Conservation (phyloP, 2,329 filamentous ascomycete species). For the Gnomoniopsis sp. region DNA sequence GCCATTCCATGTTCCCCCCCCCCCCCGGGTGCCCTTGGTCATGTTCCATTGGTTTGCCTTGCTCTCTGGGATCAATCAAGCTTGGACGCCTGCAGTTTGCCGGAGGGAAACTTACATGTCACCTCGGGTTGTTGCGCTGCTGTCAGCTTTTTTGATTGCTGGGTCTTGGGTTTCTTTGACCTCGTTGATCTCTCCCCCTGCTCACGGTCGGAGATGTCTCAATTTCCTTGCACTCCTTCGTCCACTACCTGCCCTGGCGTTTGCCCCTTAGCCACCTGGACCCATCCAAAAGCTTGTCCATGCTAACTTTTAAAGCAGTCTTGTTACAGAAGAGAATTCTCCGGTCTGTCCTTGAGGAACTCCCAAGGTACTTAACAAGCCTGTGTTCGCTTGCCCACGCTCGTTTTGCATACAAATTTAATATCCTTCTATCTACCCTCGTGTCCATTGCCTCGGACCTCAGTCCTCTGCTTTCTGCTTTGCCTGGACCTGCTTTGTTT, state of each 20-base stretch:
- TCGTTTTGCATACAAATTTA: constrained; percentile 2
- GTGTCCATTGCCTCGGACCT: background rate
- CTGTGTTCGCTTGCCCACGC: constrained; percentile 7
- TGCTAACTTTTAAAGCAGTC: constrained; percentile 17
- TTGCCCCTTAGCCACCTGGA: background rate
- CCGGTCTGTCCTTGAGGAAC: constrained; percentile 6
- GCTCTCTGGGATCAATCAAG: constrained; percentile 5
- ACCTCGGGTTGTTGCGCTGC: constrained; percentile 12
- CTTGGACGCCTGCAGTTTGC: constrained; percentile 10
- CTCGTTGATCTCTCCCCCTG: constrained; percentile 5
- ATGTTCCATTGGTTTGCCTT: constrained; percentile 2
- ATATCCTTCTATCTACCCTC: background rate
- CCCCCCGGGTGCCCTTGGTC: constrained; percentile 3
- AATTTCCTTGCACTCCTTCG: constrained; percentile 12
- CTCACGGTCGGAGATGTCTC: constrained; percentile 16
- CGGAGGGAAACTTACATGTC: constrained; percentile 9
- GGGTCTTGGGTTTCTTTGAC: background rate
- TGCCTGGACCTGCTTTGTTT: background rate
- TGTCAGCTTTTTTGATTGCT: constrained; percentile 16
- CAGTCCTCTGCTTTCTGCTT: background rate
- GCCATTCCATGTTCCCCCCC: background rate
- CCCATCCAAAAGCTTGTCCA: constrained; percentile 4
- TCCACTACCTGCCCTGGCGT: background rate
- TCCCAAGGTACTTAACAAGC: constrained; percentile 18
- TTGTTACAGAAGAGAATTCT: constrained; percentile 15